A percentile compares a stretch with the other conserved stretches of the same genome.
Evolutionary conservation across 441 rosid genomes (phyloP).

Genomic region (Lepidium campestre): DNA sequence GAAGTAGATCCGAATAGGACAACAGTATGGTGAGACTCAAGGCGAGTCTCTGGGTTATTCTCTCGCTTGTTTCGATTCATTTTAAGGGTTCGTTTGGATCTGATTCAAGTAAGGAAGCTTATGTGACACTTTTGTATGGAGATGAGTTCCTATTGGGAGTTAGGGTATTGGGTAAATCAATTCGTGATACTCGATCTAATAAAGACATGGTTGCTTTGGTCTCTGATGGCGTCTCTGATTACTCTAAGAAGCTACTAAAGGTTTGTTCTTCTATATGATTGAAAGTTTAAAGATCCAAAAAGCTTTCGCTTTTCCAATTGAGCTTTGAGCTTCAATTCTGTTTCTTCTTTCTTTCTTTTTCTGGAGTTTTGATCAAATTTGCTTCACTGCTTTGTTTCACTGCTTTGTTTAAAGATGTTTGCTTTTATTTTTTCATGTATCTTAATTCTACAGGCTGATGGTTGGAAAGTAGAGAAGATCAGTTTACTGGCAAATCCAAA

Average conservation of each 20-base stretch:
- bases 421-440: not conserved
- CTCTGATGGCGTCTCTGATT: slow-evolving; percentile 80
- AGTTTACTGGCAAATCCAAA: slow-evolving; percentile 47
- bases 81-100: slow-evolving; percentile 30
- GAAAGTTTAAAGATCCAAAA: not conserved
- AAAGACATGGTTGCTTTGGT: slow-evolving; percentile 79
- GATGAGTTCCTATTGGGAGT: slow-evolving; percentile 85
- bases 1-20: not conserved
- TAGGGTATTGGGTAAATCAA: slow-evolving; percentile 87
- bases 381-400: not conserved
- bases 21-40: slow-evolving; percentile 27
- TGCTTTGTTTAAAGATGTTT: not conserved
- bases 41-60: slow-evolving; percentile 18
- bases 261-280: slow-evolving; percentile 21
- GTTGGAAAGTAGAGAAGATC: slow-evolving; percentile 91
- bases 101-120: slow-evolving; percentile 44
- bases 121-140: slow-evolving; percentile 76
- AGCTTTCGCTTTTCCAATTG: not conserved
- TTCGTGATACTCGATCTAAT: slow-evolving; percentile 59
- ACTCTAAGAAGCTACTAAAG: slow-evolving; percentile 56
- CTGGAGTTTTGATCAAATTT: slow-evolving; percentile 24
- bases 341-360: not conserved
- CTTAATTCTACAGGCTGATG: slow-evolving; percentile 64
- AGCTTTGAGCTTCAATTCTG: slow-evolving; percentile 2
- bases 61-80: slow-evolving; percentile 25